A percentile compares a stretch with the other conserved stretches of the same genome.
These are phyloP conservation scores for Macrophomina phaseolina DNA, from an alignment of 2,329 filamentous ascomycete genomes.

Conservation along the genomic window DNA sequence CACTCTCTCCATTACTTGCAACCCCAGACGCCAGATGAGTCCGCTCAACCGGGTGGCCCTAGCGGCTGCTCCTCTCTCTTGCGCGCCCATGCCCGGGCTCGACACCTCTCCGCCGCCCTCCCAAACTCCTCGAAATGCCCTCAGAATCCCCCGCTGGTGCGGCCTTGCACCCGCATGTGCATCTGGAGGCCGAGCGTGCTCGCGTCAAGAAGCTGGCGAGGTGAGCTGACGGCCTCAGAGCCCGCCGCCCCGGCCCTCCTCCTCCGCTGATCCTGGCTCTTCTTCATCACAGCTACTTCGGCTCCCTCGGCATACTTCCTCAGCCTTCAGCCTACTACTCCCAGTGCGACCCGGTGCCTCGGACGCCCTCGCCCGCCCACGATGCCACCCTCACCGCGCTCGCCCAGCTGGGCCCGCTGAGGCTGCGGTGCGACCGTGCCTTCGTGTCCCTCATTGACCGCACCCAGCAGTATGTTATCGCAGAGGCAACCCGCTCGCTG, in stretches of 20 bases:
- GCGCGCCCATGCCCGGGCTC: not conserved
- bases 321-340: not conserved
- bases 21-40: constrained; percentile 4
- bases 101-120: not conserved
- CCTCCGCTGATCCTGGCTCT: constrained; percentile 1
- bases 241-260: not conserved
- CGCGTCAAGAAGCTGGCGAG: constrained; percentile 19
- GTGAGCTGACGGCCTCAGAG: not conserved
- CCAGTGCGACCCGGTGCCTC: not conserved
- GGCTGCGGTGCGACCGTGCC: constrained; percentile 42
- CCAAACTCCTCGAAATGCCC: not conserved
- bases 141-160: not conserved
- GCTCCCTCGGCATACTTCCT: constrained; percentile 14
- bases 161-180: not conserved
- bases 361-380: not conserved
- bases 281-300: constrained; percentile 4
- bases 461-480: constrained; percentile 56
- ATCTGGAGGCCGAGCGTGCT: constrained; percentile 2
- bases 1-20: not conserved
- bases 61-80: not conserved
- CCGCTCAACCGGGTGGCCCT: not conserved
- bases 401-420: constrained; percentile 45
- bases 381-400: constrained; percentile 37
- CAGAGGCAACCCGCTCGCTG: constrained; percentile 54
- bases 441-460: constrained; percentile 56